Evolutionary conservation across 805 yeast genomes (phyloP).

Genomic region (Soucietia sequanensis): DNA sequence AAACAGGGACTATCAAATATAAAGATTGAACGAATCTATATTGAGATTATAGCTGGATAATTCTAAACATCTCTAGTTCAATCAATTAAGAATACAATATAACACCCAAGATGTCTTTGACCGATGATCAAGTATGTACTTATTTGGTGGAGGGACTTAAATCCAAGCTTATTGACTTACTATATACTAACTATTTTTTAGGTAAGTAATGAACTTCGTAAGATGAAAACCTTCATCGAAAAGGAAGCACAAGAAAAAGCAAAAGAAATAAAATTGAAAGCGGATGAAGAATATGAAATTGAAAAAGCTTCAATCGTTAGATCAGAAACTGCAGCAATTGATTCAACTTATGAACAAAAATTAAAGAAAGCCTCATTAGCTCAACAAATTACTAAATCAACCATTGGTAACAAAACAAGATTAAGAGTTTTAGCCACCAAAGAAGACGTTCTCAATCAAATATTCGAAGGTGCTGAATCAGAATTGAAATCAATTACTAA

Average conservation of each 20-base stretch:
- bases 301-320: slow-evolving; percentile 96
- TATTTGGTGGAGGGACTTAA: no score
- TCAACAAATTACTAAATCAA: slow-evolving; percentile 94
- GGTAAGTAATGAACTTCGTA: slow-evolving; percentile 93
- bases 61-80: no score
- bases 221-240: slow-evolving; percentile 98
- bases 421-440: slow-evolving; percentile 84
- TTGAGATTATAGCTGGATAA: no score
- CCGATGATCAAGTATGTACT: slow-evolving; percentile 32
- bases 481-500: slow-evolving; percentile 59
- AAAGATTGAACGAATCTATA: no score
- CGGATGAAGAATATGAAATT: slow-evolving; percentile 98
- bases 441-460: slow-evolving; percentile 68
- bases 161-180: no score
- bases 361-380: slow-evolving; percentile 88
- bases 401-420: slow-evolving; percentile 93
- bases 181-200: slow-evolving; percentile 21
- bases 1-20: no score
- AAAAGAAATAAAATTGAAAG: slow-evolving; percentile 90
- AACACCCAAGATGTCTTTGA: slow-evolving; percentile 22
- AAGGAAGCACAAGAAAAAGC: slow-evolving; percentile 99
- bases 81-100: slow-evolving; percentile 1
- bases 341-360: slow-evolving; percentile 72
- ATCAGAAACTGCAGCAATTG: slow-evolving; percentile 86
- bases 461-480: slow-evolving; percentile 67